Evolutionary conservation across 768 basidiomycete species (phyloP).

Genomic region (Mycena alexandri): DNA sequence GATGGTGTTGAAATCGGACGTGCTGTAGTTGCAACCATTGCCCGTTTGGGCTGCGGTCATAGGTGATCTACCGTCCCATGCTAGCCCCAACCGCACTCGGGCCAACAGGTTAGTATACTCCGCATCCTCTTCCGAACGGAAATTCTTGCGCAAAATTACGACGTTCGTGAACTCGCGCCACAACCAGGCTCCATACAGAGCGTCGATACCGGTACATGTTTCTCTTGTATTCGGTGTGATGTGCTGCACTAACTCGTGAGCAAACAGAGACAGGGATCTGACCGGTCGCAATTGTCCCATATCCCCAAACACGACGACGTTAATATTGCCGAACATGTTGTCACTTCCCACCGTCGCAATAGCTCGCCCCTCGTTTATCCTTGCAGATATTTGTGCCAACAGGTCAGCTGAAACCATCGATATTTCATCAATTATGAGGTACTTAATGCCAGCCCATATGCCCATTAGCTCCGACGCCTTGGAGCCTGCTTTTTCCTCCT

Average conservation of each 20-base stretch:
- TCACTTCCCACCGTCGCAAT: not conserved
- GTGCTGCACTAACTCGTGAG: not conserved
- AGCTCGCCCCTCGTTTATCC: not conserved
- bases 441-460: not conserved
- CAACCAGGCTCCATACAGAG: not conserved
- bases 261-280: not conserved
- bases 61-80: not conserved
- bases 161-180: slow-evolving; percentile 1
- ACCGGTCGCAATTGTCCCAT: not conserved
- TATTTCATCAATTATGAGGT: not conserved
- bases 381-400: not conserved
- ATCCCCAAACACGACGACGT: not conserved
- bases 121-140: not conserved
- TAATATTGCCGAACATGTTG: not conserved
- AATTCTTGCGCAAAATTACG: not conserved
- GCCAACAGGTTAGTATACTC: slow-evolving; percentile 4
- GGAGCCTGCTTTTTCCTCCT: not conserved
- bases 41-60: not conserved
- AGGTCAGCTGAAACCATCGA: not conserved
- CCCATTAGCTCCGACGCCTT: not conserved
- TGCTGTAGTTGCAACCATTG: not conserved
- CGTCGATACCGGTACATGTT: not conserved
- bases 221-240: not conserved
- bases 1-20: not conserved
- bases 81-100: not conserved